Evolutionary conservation across 768 basidiomycete species (phyloP).

Genomic region (Plicaturopsis crispa): DNA sequence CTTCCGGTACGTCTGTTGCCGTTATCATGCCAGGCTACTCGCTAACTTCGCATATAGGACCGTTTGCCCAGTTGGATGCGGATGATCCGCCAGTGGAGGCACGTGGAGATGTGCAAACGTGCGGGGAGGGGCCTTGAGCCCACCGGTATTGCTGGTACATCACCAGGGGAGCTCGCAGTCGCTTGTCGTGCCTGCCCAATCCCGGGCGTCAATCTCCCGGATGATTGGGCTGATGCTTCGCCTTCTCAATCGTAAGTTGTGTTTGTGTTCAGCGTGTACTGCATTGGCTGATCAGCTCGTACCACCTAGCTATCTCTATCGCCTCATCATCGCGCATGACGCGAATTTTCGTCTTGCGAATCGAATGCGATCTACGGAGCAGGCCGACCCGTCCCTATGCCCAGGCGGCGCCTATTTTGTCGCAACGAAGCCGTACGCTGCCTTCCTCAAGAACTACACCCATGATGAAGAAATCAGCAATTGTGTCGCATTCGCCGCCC

Average conservation of each 20-base stretch:
- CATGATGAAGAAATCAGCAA: neutral
- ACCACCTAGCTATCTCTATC: slow-evolving; percentile 8
- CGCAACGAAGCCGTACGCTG: slow-evolving; percentile 5
- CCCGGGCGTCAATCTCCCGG: slow-evolving; percentile 7
- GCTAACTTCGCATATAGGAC: slow-evolving; percentile 4
- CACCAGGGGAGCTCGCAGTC: slow-evolving; percentile 4
- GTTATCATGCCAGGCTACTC: neutral
- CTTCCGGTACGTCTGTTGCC: slow-evolving; percentile 1
- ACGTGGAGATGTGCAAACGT: slow-evolving; percentile 7
- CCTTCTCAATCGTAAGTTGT: neutral
- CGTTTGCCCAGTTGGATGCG: slow-evolving; percentile 3
- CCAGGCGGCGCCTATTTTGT: slow-evolving; percentile 11
- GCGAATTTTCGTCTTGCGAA: slow-evolving; percentile 13
- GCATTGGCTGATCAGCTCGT: neutral
- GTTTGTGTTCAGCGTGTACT: neutral
- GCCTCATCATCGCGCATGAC: slow-evolving; percentile 8
- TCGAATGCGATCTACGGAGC: slow-evolving; percentile 5
- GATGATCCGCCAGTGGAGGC: slow-evolving; percentile 7
- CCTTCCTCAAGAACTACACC: neutral
- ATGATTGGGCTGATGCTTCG: slow-evolving; percentile 2
- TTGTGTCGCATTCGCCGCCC: neutral
- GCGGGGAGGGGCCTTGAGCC: slow-evolving; percentile 4
- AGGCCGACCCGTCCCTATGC: slow-evolving; percentile 9
- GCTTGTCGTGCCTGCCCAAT: slow-evolving; percentile 8
- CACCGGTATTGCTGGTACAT: neutral